Percentiles rank a stretch among this genome's conserved stretches.
Conservation (phyloP, 192 early-diverging fungal genomes). For the Entomortierella parvispora region DNA sequence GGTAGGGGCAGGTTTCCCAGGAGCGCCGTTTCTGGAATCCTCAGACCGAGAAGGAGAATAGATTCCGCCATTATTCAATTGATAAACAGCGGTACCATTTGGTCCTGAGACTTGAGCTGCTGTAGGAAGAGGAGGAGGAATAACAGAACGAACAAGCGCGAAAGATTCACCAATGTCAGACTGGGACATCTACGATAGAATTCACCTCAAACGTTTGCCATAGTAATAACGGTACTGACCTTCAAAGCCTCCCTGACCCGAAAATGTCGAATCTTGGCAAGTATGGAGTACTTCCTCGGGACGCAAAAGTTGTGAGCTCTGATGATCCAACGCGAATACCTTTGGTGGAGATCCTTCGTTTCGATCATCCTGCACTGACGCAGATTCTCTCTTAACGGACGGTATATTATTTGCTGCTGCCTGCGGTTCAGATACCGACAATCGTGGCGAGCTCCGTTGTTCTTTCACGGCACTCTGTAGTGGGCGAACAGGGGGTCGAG, state of each 20-base stretch:
- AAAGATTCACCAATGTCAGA: slow-evolving; percentile 28
- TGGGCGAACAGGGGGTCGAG: slow-evolving; percentile 5
- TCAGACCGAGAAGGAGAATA: too few species aligned
- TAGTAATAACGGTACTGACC: slow-evolving; percentile 18
- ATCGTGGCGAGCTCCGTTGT: not conserved
- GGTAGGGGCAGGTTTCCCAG: not conserved
- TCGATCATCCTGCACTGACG: not conserved
- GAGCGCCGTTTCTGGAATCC: not conserved
- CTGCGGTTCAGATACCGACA: too few species aligned
- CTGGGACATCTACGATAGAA: slow-evolving; percentile 25
- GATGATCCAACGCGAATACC: not conserved
- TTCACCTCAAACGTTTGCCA: slow-evolving; percentile 31
- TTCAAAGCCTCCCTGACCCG: slow-evolving; percentile 16
- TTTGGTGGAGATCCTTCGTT: not conserved
- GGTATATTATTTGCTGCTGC: not conserved
- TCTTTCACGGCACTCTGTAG: slow-evolving; percentile 10
- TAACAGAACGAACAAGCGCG: slow-evolving; percentile 9
- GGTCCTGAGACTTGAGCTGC: too few species aligned
- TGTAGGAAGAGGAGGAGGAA: slow-evolving; percentile 14
- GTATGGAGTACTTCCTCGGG: not conserved
- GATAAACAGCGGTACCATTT: too few species aligned
- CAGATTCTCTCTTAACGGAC: not conserved
- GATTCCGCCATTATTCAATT: too few species aligned
- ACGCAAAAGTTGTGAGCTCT: not conserved
- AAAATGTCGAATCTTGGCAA: not conserved